Percentiles rank a stretch among this genome's conserved stretches.
These are phyloP conservation scores for Aspergillus terreus DNA, from an alignment of 2,329 filamentous ascomycete genomes.

Conservation along the genomic window DNA sequence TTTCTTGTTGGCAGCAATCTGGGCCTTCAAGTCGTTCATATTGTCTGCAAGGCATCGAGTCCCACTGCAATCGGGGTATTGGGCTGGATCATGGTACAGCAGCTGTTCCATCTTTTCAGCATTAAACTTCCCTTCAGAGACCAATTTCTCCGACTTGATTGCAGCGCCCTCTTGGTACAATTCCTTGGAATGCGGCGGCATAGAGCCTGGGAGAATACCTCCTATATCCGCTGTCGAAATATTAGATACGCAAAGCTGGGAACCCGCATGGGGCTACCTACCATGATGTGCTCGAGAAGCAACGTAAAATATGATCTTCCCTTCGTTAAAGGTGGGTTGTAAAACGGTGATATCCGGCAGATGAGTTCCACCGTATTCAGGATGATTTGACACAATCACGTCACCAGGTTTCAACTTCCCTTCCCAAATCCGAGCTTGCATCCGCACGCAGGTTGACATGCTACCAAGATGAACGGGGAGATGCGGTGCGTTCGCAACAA, in stretches of 20 bases:
- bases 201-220: constrained; percentile 71
- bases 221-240: constrained; percentile 48
- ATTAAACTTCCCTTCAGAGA: constrained; percentile 54
- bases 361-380: constrained; percentile 79
- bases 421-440: constrained; percentile 71
- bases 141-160: constrained; percentile 28
- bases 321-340: constrained; percentile 62
- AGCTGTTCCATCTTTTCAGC: constrained; percentile 67
- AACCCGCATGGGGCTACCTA: too few relatives aligned
- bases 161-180: constrained; percentile 38
- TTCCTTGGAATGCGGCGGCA: constrained; percentile 52
- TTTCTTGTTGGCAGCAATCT: constrained; percentile 78
- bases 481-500: constrained; percentile 67
- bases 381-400: constrained; percentile 75
- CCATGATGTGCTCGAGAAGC: constrained; percentile 69
- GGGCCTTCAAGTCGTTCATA: constrained; percentile 76
- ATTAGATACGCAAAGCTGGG: too few relatives aligned
- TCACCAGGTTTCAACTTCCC: constrained; percentile 71
- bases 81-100: constrained; percentile 66
- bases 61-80: constrained; percentile 68
- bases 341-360: constrained; percentile 75
- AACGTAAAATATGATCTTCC: constrained; percentile 75
- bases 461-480: constrained; percentile 74
- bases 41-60: constrained; percentile 75
- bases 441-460: constrained; percentile 74